Evolutionary conservation across 495 filamentous ascomycete genomes (phyloP).

Genomic region (Lepraria neglecta): DNA sequence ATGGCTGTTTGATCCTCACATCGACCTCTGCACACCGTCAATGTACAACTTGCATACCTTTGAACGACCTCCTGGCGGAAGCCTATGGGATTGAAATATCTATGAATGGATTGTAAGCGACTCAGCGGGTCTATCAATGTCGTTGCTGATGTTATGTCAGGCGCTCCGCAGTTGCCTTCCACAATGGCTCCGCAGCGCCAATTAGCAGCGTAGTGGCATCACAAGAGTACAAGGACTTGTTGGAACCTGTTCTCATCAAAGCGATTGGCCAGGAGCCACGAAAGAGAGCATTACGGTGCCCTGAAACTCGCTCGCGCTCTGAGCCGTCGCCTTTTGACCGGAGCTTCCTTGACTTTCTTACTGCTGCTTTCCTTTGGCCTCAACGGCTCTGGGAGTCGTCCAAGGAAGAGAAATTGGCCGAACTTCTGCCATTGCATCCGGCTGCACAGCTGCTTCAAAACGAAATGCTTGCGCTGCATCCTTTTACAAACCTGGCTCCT

Average conservation of each 20-base stretch:
- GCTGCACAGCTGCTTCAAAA: background rate
- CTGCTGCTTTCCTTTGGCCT: slow-evolving; percentile 7
- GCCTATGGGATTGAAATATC: background rate
- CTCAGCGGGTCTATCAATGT: background rate
- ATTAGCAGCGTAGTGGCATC: slow-evolving; percentile 1
- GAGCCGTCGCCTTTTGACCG: background rate
- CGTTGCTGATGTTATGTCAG: background rate
- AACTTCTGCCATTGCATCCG: slow-evolving; percentile 4
- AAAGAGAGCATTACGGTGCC: background rate
- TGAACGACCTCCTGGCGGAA: slow-evolving; percentile 2
- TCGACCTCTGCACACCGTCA: slow-evolving; percentile 3
- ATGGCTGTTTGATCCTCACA: background rate
- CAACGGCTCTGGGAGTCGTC: background rate
- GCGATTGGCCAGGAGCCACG: background rate
- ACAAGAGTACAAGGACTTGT: slow-evolving; percentile 3
- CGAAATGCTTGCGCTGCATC: background rate
- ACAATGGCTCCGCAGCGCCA: slow-evolving; percentile 6
- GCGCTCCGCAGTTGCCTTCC: slow-evolving; percentile 1
- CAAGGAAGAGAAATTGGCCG: background rate
- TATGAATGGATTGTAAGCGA: slow-evolving; percentile 3
- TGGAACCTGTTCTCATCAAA: background rate
- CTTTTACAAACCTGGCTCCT: background rate
- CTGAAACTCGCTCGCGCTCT: background rate
- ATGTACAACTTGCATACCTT: slow-evolving; percentile 4
- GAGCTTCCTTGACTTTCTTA: background rate